Conservation (phyloP, 2,329 filamentous ascomycete genomes). For the Tolypocladium pustulatum region DNA sequence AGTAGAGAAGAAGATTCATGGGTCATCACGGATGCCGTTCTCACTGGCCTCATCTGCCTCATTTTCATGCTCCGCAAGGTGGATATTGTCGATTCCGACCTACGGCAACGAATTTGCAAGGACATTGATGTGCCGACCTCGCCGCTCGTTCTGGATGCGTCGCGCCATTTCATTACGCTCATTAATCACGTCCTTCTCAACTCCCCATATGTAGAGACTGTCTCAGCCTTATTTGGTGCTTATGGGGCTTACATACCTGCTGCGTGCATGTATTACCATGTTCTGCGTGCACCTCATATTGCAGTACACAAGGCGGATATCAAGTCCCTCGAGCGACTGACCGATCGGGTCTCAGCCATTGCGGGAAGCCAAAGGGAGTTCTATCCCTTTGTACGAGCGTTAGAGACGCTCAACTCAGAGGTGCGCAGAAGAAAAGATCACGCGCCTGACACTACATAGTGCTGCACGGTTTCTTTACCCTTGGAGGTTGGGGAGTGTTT, state of each 20-base stretch:
- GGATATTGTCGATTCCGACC: neutral
- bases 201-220: neutral
- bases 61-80: slow-evolving; percentile 23
- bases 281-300: neutral
- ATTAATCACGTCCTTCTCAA: neutral
- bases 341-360: neutral
- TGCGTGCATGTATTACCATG: neutral
- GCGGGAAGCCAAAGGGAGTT: neutral
- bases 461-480: neutral
- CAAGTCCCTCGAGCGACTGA: neutral
- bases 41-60: slow-evolving; percentile 19
- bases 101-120: neutral
- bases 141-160: neutral
- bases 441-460: neutral
- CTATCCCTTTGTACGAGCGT: neutral
- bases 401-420: neutral
- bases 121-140: neutral
- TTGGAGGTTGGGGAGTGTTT: too few species aligned
- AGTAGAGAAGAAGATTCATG: slow-evolving; percentile 13
- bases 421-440: neutral
- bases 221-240: neutral
- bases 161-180: neutral
- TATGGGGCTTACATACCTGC: neutral
- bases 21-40: slow-evolving; percentile 15
- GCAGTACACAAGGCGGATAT: neutral